A percentile compares a stretch with the other conserved stretches of the same genome.
Conservation (phyloP, 2,329 filamentous ascomycete genomes). For the Claviceps citrina region DNA sequence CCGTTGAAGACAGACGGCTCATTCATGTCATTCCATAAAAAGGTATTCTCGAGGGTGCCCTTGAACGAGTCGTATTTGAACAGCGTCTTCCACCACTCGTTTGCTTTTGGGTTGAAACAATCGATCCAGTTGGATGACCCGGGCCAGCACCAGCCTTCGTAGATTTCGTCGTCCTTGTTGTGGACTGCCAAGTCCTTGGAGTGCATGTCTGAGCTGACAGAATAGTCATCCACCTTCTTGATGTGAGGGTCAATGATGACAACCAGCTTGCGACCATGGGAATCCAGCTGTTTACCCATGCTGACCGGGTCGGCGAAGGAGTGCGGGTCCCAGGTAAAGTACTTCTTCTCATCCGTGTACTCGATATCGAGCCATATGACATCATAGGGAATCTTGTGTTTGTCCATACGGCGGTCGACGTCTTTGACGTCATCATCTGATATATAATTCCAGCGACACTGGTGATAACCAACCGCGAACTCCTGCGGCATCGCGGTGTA, state of each 20-base stretch:
- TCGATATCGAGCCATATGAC: slow-evolving; percentile 98
- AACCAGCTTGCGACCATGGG: slow-evolving; percentile 77
- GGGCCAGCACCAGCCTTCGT: slow-evolving; percentile 98
- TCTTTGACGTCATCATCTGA: slow-evolving; percentile 94
- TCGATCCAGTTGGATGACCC: slow-evolving; percentile 95
- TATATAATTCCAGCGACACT: slow-evolving; percentile 98
- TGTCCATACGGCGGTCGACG: slow-evolving; percentile 92
- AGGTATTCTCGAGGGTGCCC: slow-evolving; percentile 72
- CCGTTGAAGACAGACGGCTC: slow-evolving; percentile 98
- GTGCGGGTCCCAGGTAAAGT: slow-evolving; percentile 91
- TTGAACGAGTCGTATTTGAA: slow-evolving; percentile 84
- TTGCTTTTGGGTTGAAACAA: slow-evolving; percentile 81
- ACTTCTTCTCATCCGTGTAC: slow-evolving; percentile 92
- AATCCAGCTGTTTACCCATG: slow-evolving; percentile 79
- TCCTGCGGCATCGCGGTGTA: slow-evolving; percentile 83
- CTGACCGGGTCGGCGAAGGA: slow-evolving; percentile 72
- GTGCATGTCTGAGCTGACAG: slow-evolving; percentile 64
- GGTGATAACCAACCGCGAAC: slow-evolving; percentile 86
- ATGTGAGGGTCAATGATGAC: slow-evolving; percentile 95
- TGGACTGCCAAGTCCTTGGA: slow-evolving; percentile 70
- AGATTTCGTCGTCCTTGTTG: slow-evolving; percentile 78
- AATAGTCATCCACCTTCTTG: slow-evolving; percentile 74
- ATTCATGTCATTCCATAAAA: slow-evolving; percentile 99
- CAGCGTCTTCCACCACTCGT: slow-evolving; percentile 78
- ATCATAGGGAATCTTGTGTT: slow-evolving; percentile 88